Base-by-base conservation (phyloP, 2,329 filamentous ascomycete species). In the Cladosporium oxysporum region DNA sequence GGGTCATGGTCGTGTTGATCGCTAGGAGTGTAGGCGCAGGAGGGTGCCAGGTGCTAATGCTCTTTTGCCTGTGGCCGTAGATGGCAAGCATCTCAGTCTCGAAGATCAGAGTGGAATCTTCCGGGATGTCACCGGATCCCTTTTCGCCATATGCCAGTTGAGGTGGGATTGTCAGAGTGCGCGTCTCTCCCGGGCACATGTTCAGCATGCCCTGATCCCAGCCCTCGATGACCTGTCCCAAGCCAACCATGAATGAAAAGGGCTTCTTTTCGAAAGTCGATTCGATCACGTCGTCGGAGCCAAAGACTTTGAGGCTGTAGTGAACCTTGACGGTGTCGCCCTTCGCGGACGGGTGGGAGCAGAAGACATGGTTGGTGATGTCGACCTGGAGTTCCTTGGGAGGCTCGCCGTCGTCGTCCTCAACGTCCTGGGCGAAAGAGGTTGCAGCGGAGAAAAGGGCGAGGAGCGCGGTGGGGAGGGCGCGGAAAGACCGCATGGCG, bases 141-240 rank as follows among this genome's bases (percentile, higher is more conserved):
- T 90, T 87, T 69, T 88, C 81, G 66, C 94, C 94, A 77, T 97
- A 98, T 10, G 66, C 94, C 76, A 89, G 87, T 77, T 91, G 90
- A 26, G 94, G 93, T 61, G 93, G 92, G 62, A 99, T 95, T 31
- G 92, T 98, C 76, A 99, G 83, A 66, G 88, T 94, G 80, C 80
- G 87, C 88, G 97, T 97, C 84, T 99, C 94, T 69, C 95, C 95
- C 72, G 95, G 90, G 81, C 94, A 98, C 94, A 98, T 98, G 76
- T 93, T 92, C 55, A 96, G 77, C 28, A 98, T 86, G 62, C 94
- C 94, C 76, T 96, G 83, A 74, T 98, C 94, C 93, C 93, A 97
- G 75, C 94, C 94, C 83, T 95, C 93, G 81, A 99, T 99, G 67
- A 98, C 95, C 78, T 91, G 88, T 55, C 94, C 93, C 64, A 84